phyloP scores from a whole-genome alignment of 495 filamentous ascomycete genomes.

The Thermothielavioides terrestris region DNA sequence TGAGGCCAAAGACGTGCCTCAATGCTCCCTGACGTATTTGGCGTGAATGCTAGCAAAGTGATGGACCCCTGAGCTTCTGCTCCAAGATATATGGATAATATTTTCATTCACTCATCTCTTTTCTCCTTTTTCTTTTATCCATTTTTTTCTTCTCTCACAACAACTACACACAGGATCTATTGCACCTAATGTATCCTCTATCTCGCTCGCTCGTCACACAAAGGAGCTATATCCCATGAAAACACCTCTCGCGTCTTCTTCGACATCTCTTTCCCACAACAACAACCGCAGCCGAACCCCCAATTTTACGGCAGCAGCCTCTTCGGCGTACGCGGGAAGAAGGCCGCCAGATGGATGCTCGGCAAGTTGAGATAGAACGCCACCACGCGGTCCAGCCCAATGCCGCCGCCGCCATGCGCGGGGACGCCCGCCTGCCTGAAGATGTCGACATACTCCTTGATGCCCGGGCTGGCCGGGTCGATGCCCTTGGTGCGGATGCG shows the following conservation, averaged over 20 bases:
- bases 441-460: constrained; percentile 76
- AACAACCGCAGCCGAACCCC: no score
- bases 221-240: background rate
- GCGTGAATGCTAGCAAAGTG: no score
- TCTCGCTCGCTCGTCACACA: background rate
- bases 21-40: no score
- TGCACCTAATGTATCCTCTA: background rate
- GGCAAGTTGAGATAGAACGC: constrained; percentile 80
- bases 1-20: no score
- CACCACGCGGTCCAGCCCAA: constrained; percentile 82
- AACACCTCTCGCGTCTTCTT: background rate
- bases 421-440: constrained; percentile 67
- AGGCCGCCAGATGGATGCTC: constrained; percentile 66
- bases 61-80: no score
- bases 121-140: no score
- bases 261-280: background rate
- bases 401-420: constrained; percentile 77
- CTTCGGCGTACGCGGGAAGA: constrained; percentile 82
- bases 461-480: constrained; percentile 61
- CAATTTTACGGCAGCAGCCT: constrained; percentile 65
- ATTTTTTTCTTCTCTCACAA: no score
- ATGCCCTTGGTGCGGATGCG: constrained; percentile 65
- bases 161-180: no score
- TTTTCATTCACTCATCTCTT: no score
- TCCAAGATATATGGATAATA: no score